phyloP scores from a whole-genome alignment of 2,329 filamentous ascomycete species.

The Fusarium falciforme region DNA sequence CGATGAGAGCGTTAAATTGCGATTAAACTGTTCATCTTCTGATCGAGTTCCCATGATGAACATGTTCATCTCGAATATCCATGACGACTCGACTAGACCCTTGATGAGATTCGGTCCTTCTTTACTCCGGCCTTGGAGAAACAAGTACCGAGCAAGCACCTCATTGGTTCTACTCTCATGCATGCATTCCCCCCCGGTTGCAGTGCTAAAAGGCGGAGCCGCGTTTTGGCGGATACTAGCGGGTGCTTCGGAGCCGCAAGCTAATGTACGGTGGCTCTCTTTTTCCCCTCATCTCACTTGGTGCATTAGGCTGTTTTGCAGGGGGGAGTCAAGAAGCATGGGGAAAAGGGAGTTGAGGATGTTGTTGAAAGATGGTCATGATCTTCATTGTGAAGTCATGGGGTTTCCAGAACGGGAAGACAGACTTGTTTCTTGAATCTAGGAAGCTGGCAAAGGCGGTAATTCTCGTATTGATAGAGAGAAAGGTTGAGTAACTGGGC shows the following conservation, averaged over 20 bases:
- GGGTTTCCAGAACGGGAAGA: background rate
- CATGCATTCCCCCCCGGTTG: background rate
- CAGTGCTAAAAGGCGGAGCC: slow-evolving; percentile 40
- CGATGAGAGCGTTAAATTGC: slow-evolving; percentile 10
- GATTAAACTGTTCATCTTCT: slow-evolving; percentile 15
- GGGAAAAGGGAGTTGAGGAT: slow-evolving; percentile 19
- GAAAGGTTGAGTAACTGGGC: too few relatives aligned
- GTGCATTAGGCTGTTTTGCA: slow-evolving; percentile 4
- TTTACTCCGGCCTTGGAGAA: slow-evolving; percentile 14
- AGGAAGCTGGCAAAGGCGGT: background rate
- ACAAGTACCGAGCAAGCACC: slow-evolving; percentile 4
- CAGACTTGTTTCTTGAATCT: background rate
- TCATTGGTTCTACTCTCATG: background rate
- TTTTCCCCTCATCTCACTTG: slow-evolving; percentile 33
- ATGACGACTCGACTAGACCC: slow-evolving; percentile 25
- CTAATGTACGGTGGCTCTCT: slow-evolving; percentile 4
- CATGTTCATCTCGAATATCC: slow-evolving; percentile 15
- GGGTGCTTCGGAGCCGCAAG: slow-evolving; percentile 40
- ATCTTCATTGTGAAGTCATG: background rate
- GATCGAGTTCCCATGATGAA: slow-evolving; percentile 6
- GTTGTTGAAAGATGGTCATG: background rate
- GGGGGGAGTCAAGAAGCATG: background rate
- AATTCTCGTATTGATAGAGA: background rate
- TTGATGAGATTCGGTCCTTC: background rate
- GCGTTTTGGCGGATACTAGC: slow-evolving; percentile 40